Percentiles rank a stretch among this genome's conserved stretches.
Evolutionary conservation across 148 eudicot species (phyloP).

Genomic region (Selenicereus undatus): DNA sequence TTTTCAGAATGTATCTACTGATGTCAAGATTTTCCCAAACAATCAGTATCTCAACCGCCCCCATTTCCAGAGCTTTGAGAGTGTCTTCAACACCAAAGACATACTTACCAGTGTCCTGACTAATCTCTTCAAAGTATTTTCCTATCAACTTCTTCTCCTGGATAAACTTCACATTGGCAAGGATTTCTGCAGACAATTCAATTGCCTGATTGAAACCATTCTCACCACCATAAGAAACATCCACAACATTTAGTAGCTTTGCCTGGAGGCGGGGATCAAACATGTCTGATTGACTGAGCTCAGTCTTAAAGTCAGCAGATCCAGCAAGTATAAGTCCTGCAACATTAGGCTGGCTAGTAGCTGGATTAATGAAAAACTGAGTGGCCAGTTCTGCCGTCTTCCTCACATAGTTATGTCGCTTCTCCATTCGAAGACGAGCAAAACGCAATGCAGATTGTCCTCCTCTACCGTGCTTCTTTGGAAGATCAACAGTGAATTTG

Average conservation of each 20-base stretch:
- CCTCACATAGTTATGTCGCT: slow-evolving; percentile 36
- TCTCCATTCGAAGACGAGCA: slow-evolving; percentile 41
- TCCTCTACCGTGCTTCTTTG: no score
- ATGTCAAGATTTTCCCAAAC: slow-evolving; percentile 37
- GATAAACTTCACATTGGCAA: slow-evolving; percentile 37
- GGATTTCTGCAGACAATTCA: slow-evolving; percentile 35
- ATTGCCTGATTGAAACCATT: slow-evolving; percentile 38
- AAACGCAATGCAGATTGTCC: slow-evolving; percentile 16
- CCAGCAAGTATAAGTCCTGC: slow-evolving; percentile 39
- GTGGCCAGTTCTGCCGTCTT: slow-evolving; percentile 36
- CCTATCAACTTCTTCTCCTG: slow-evolving; percentile 36
- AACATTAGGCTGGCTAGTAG: slow-evolving; percentile 37
- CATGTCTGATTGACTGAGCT: slow-evolving; percentile 40
- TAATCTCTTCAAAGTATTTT: slow-evolving; percentile 35
- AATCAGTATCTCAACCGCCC: slow-evolving; percentile 36
- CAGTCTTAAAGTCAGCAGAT: slow-evolving; percentile 36
- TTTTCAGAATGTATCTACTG: slow-evolving; percentile 26
- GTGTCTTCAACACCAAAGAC: slow-evolving; percentile 39
- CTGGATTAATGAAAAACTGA: slow-evolving; percentile 35
- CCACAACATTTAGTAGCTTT: slow-evolving; percentile 33
- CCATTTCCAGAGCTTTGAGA: slow-evolving; percentile 35
- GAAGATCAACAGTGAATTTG: no score
- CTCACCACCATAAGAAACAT: slow-evolving; percentile 38
- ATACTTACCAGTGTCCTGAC: slow-evolving; percentile 38
- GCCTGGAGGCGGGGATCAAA: slow-evolving; percentile 37